phyloP scores from a whole-genome alignment of 2,329 filamentous ascomycete genomes.

The Aspergillus nomiae region DNA sequence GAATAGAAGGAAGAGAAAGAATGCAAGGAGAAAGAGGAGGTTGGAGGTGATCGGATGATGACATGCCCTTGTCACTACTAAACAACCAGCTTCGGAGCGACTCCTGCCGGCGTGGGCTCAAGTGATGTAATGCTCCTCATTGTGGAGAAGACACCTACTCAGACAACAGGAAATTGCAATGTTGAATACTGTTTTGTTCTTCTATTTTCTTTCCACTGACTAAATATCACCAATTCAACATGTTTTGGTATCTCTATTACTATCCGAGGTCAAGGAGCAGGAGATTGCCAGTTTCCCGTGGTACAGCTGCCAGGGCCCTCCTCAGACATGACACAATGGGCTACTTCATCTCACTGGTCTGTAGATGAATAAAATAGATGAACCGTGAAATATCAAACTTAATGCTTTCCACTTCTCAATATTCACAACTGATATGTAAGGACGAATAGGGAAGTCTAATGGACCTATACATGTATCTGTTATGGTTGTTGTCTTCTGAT shows the following conservation, averaged over 20 bases:
- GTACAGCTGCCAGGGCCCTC: not conserved
- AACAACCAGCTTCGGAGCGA: constrained; percentile 12
- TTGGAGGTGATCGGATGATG: constrained; percentile 7
- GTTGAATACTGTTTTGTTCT: not conserved
- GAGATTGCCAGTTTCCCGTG: not conserved
- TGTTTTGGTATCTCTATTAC: not conserved
- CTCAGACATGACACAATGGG: not conserved
- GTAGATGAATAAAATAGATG: not conserved
- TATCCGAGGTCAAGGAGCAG: not conserved
- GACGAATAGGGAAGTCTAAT: not conserved
- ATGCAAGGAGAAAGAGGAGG: not conserved
- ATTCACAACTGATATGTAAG: not conserved
- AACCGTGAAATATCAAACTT: not conserved
- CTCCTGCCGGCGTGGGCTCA: constrained; percentile 14
- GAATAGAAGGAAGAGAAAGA: not conserved
- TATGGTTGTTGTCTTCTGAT: not conserved
- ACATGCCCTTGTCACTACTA: constrained; percentile 8
- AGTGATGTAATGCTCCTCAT: not conserved
- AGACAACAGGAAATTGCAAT: not conserved
- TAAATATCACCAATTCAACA: not conserved
- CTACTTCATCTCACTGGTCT: not conserved
- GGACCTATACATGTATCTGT: not conserved
- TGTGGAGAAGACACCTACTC: not conserved
- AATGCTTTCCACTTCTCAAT: too few relatives aligned
- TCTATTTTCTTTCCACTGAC: not conserved